phyloP scores from a whole-genome alignment of 1,139 yeast genomes.

The Hemisphaericaspora subhashii region DNA sequence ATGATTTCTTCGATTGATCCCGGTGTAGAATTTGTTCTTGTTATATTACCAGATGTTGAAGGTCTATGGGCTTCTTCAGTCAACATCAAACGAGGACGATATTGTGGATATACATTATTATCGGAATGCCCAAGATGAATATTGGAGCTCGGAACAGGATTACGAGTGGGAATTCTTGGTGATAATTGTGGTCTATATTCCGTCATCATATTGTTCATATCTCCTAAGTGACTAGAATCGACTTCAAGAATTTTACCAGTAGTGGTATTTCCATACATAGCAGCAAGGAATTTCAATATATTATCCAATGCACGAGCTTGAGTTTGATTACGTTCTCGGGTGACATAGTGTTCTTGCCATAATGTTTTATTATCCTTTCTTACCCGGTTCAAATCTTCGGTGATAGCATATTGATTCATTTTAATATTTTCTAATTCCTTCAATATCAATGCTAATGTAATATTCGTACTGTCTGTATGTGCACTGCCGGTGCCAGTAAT shows the following conservation, averaged over 20 bases:
- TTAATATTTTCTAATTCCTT: constrained; percentile 77
- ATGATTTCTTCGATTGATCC: constrained; percentile 40
- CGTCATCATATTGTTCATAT: constrained; percentile 12
- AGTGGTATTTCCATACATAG: constrained; percentile 72
- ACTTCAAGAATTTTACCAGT: constrained; percentile 49
- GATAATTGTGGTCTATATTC: constrained; percentile 6
- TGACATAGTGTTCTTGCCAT: constrained; percentile 85
- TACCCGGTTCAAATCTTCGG: constrained; percentile 80
- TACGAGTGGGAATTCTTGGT: constrained; percentile 3
- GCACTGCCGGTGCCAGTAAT: constrained; percentile 5
- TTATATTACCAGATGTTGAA: constrained; percentile 6
- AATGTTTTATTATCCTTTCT: constrained; percentile 84
- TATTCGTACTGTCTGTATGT: constrained; percentile 15
- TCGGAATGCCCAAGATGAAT: constrained; percentile 1
- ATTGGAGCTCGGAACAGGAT: constrained; percentile 3
- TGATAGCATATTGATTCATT: constrained; percentile 73
- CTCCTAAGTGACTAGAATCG: constrained; percentile 4
- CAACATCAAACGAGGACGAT: constrained; percentile 44
- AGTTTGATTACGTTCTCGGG: constrained; percentile 80
- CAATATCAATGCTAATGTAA: constrained; percentile 57
- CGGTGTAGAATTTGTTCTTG: constrained; percentile 12
- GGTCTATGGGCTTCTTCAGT: constrained; percentile 37
- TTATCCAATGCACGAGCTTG: constrained; percentile 89
- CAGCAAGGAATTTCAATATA: constrained; percentile 81
- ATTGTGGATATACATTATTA: constrained; percentile 19